phyloP scores from a whole-genome alignment of 2,329 filamentous ascomycete genomes.

The Aspergillus piperis region DNA sequence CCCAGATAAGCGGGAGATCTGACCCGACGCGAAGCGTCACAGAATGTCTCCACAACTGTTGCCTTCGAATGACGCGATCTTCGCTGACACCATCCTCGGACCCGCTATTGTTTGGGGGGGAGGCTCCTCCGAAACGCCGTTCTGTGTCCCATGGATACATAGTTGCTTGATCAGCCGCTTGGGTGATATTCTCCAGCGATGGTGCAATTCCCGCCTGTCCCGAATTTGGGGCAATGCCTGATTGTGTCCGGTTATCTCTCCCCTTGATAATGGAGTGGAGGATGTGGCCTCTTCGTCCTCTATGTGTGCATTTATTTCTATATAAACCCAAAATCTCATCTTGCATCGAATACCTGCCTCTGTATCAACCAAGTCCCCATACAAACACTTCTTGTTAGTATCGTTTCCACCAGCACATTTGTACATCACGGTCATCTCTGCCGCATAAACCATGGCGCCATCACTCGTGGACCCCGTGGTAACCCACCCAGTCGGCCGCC shows the following conservation, averaged over 20 bases:
- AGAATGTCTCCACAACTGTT: conserved; percentile 2
- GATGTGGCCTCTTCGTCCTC: not conserved
- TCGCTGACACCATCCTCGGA: not conserved
- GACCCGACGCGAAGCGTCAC: not conserved
- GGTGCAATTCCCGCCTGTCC: conserved; percentile 31
- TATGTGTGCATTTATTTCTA: not conserved
- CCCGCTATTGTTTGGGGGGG: not conserved
- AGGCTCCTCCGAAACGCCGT: not conserved
- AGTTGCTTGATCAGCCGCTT: conserved; percentile 9
- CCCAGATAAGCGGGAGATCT: not conserved
- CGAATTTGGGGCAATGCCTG: conserved; percentile 10
- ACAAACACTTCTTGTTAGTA: not conserved
- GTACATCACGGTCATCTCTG: not conserved
- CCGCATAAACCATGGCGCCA: conserved; percentile 31
- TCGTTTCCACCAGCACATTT: not conserved
- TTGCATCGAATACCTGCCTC: not conserved
- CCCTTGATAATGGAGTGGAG: not conserved
- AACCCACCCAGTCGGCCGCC: conserved; percentile 11
- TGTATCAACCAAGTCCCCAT: not conserved
- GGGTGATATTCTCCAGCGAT: conserved; percentile 32
- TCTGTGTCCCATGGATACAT: not conserved
- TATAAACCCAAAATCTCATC: not conserved
- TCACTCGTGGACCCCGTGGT: conserved; percentile 32
- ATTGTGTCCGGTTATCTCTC: conserved; percentile 12
- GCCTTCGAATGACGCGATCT: conserved; percentile 8